A percentile compares a stretch with the other conserved stretches of the same genome.
Evolutionary conservation across 257 asterid genomes (phyloP).

Genomic region (Ajuga chamaepitys): DNA sequence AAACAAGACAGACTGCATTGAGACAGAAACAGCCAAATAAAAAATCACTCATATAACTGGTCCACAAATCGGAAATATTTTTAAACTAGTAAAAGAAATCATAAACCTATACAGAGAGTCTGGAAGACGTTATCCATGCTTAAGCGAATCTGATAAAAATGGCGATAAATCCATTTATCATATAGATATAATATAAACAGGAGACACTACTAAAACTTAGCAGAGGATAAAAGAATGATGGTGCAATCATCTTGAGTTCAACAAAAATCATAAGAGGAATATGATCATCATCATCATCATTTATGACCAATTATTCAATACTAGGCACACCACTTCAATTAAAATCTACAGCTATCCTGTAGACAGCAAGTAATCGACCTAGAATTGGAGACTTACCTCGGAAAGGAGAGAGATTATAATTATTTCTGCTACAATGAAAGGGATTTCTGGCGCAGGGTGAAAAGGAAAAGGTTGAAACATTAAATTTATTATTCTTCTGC

Average conservation of each 20-base stretch:
- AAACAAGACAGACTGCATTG: not conserved
- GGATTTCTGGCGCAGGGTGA: constrained; percentile 36
- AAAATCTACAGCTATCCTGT: not conserved
- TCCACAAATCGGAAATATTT: not conserved
- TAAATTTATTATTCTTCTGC: constrained; percentile 3
- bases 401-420: constrained; percentile 11
- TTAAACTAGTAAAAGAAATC: not conserved
- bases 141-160: not conserved
- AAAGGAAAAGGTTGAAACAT: constrained; percentile 9
- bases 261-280: not conserved
- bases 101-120: not conserved
- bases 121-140: not conserved
- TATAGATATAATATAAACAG: not conserved
- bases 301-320: not conserved
- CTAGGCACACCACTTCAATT: not conserved
- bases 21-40: not conserved
- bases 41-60: not conserved
- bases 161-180: not conserved
- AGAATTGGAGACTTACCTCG: constrained; percentile 24
- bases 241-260: not conserved
- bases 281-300: not conserved
- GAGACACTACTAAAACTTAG: not conserved
- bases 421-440: not conserved
- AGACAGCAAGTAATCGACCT: not conserved
- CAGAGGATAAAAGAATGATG: not conserved